Percentiles rank a stretch among this genome's conserved stretches.
phyloP scores from a whole-genome alignment of 106 monocot genomes.

The Acanthochlamys bracteata region DNA sequence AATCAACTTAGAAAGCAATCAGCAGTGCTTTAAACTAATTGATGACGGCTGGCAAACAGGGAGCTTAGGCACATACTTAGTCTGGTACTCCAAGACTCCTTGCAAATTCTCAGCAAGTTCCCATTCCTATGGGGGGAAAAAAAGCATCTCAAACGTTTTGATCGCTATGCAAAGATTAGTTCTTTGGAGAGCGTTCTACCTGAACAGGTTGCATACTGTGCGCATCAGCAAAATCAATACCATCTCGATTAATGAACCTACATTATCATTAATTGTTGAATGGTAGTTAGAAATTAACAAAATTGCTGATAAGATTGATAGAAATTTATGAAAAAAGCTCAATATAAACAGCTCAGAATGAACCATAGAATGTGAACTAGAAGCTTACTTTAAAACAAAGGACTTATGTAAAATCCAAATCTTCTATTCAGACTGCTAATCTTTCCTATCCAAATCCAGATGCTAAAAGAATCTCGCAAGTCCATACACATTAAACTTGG shows the following conservation, averaged over 20 bases:
- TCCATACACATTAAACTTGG: no score
- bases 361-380: no score
- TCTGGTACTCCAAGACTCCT: conserved; percentile 91
- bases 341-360: no score
- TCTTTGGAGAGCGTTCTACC: conserved; percentile 28
- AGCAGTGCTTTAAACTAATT: background rate
- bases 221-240: conserved; percentile 98
- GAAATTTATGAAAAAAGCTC: background rate
- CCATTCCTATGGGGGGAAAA: conserved; percentile 65
- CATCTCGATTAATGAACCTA: conserved; percentile 92
- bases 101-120: conserved; percentile 89
- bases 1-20: background rate
- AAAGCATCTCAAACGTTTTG: conserved; percentile 6
- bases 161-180: background rate
- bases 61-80: conserved; percentile 36
- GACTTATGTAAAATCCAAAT: no score
- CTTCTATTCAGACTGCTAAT: no score
- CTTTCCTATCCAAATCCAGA: no score
- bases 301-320: background rate
- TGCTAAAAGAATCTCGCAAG: no score
- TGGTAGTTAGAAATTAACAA: background rate
- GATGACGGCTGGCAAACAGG: background rate
- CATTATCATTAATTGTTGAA: background rate
- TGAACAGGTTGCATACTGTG: conserved; percentile 89
- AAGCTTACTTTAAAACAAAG: no score